Evolutionary conservation across 345 rosid species (phyloP).

Genomic region (Citrus australasica): DNA sequence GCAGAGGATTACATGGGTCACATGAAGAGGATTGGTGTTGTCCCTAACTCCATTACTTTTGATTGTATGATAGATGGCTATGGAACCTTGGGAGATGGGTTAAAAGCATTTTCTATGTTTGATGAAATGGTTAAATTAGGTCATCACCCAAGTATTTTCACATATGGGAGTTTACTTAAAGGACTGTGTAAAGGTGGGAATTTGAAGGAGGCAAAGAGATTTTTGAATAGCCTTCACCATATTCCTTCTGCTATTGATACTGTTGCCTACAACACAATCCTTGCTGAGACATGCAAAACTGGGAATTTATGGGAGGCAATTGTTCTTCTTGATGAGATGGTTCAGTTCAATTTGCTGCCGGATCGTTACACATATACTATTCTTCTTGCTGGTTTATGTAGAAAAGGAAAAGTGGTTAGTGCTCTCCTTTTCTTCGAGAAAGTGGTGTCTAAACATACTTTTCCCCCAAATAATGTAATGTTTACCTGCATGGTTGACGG

Average conservation of each 20-base stretch:
- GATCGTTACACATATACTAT: conserved; percentile 62
- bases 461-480: conserved; percentile 36
- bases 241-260: conserved; percentile 64
- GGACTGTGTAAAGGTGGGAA: conserved; percentile 80
- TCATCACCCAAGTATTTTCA: conserved; percentile 60
- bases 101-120: conserved; percentile 56
- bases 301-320: conserved; percentile 64
- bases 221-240: conserved; percentile 46
- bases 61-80: conserved; percentile 66
- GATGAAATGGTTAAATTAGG: conserved; percentile 78
- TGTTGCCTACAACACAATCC: conserved; percentile 60
- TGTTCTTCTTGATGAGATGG: conserved; percentile 67
- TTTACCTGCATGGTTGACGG: conserved; percentile 70
- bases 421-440: conserved; percentile 61
- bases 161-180: conserved; percentile 78
- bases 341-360: conserved; percentile 48
- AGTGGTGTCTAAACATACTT: conserved; percentile 38
- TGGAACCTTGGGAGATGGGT: conserved; percentile 52
- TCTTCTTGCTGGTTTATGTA: conserved; percentile 67
- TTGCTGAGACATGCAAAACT: conserved; percentile 52
- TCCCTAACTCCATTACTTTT: conserved; percentile 54
- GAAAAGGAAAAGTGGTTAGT: conserved; percentile 61
- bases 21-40: conserved; percentile 43
- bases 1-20: conserved; percentile 65
- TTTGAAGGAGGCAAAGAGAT: conserved; percentile 52